Base-by-base conservation (phyloP, 805 yeast species). In the Maudiozyma barnettii region DNA sequence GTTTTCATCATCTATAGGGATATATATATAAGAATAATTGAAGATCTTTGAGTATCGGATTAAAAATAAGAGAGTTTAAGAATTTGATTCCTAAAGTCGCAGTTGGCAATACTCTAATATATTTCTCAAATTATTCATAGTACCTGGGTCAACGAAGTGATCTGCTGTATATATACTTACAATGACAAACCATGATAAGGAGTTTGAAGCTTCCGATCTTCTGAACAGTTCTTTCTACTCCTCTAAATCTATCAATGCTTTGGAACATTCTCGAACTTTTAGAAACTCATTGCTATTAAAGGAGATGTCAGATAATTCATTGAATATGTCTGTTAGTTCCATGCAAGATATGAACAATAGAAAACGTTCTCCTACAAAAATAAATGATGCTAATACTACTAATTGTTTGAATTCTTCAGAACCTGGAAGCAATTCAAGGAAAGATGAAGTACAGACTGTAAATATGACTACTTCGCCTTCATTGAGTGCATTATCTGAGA, bases 401-500 rank as follows among this genome's bases (percentile, higher is more conserved):
- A 26, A 26, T 2, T 9, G 10, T 26, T 4, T 26, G 30, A 6
- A 26, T 26, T 26, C 30, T 26, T 26, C 30, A 9, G 10, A 4
- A 6, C 30, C 10, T 26, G 10, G 7, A 6, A 12, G 30, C 10
- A 26, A 26, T 5, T 21, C 23, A 6, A 40, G 35, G 20, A 33
- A 36, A 14, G 49, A 39, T 4, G 64, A 60, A 46, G 54, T 52
- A 2, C 47, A 45, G n/a, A 60, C 65, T 8, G 55, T 64, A 18
- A 64, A 65, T 37, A 68, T 71, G 65, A 67, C 72, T 3, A 61
- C 70, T 20, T 70, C 74, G 2, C 75, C 75, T 3, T 69, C 74
- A 0, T 56, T 71, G 35, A 65, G 71, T 48, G 74, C 73, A 0
- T 50, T 71, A n/a, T 72, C 73, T 1, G 64, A 64, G 35, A 63